A percentile compares a stretch with the other conserved stretches of the same genome.
phyloP scores from a whole-genome alignment of 495 filamentous ascomycete species.

The Neurospora sublineolata region DNA sequence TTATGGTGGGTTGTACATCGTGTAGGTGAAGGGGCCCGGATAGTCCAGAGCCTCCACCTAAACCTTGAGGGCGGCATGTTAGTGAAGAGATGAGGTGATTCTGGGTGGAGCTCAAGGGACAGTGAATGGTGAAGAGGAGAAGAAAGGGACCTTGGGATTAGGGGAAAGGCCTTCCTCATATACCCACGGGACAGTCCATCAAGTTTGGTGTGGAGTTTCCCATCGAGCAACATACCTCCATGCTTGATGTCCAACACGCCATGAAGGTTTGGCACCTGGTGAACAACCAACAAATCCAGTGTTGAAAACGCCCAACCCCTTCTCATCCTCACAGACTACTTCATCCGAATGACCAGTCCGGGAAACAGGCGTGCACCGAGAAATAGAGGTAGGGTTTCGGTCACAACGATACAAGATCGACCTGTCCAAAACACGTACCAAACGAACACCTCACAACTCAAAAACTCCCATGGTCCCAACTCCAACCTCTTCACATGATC shows the following conservation, averaged over 20 bases:
- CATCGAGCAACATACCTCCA: not conserved
- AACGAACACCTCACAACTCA: not conserved
- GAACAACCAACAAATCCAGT: not conserved
- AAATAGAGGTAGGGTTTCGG: not conserved
- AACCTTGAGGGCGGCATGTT: not conserved
- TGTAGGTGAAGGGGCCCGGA: not conserved
- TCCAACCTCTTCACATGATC: not conserved
- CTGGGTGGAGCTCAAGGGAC: not conserved
- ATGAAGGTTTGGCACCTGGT: not conserved
- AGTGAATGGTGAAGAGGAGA: not conserved
- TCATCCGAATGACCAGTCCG: not conserved
- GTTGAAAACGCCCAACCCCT: not conserved
- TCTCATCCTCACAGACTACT: not conserved
- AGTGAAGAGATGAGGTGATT: not conserved
- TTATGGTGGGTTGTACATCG: not conserved
- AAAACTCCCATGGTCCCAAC: not conserved
- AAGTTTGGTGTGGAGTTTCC: not conserved
- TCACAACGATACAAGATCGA: not conserved
- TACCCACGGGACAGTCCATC: not conserved
- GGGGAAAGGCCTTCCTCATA: not conserved
- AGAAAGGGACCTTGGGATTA: not conserved
- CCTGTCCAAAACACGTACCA: not conserved
- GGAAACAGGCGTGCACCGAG: not conserved
- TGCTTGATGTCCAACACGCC: not conserved
- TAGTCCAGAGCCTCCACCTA: not conserved